phyloP scores from a whole-genome alignment of 2,329 filamentous ascomycete genomes.

The Apiospora kogelbergensis region DNA sequence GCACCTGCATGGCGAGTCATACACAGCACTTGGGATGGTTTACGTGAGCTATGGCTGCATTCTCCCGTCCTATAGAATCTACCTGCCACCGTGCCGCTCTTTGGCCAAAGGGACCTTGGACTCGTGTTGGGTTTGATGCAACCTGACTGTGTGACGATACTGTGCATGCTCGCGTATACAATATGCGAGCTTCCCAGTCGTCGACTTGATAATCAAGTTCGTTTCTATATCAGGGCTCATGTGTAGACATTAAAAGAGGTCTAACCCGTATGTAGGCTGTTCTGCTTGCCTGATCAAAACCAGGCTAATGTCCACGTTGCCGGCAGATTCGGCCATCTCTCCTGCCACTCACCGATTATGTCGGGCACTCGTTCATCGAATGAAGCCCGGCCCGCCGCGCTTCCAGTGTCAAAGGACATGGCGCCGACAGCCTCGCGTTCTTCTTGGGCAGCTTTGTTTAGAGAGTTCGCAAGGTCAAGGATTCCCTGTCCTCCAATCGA shows the following conservation, averaged over 20 bases:
- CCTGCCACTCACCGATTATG: constrained; percentile 89
- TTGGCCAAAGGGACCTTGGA: not conserved
- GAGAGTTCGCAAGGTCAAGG: constrained; percentile 79
- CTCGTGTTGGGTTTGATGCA: not conserved
- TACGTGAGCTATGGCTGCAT: too few relatives aligned
- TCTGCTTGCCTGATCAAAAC: constrained; percentile 58
- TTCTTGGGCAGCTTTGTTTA: constrained; percentile 78
- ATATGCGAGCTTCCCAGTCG: not conserved
- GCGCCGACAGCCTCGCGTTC: constrained; percentile 69
- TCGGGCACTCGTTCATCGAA: constrained; percentile 96
- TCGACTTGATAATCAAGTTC: not conserved
- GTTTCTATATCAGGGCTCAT: too few relatives aligned
- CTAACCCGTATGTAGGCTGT: too few relatives aligned
- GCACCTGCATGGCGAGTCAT: not conserved
- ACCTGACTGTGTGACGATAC: not conserved
- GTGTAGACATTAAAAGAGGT: too few relatives aligned
- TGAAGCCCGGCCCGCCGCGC: constrained; percentile 64
- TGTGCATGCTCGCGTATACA: not conserved
- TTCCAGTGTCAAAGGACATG: constrained; percentile 68
- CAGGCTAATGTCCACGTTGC: constrained; percentile 93
- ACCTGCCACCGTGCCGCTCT: not conserved
- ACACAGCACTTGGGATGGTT: not conserved
- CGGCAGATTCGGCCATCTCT: constrained; percentile 87
- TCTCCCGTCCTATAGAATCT: too few relatives aligned
- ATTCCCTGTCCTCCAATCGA: constrained; percentile 88